Evolutionary conservation across 2,329 filamentous ascomycete species (phyloP).

Genomic region (Aspergillus sp.): DNA sequence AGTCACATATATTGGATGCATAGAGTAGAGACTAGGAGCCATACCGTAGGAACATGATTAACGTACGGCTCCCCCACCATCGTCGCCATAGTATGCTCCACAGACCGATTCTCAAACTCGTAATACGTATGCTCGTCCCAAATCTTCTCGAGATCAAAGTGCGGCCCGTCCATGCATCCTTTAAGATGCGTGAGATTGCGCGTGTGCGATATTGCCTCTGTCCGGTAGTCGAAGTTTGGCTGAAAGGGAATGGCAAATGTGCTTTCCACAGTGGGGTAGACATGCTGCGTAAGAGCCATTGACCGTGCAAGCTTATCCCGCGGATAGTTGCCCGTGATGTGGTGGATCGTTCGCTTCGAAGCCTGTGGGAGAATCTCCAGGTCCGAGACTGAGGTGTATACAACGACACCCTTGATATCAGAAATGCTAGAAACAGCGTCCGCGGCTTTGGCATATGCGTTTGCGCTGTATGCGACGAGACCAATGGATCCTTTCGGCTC

Average conservation of each 20-base stretch:
- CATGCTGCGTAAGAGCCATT: not conserved
- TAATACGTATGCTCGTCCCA: constrained; percentile 79
- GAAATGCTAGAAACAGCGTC: not conserved
- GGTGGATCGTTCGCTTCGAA: not conserved
- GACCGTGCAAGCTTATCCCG: not conserved
- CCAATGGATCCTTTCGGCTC: not conserved
- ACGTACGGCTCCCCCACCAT: constrained; percentile 82
- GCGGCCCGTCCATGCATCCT: constrained; percentile 63
- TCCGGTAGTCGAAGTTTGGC: constrained; percentile 55
- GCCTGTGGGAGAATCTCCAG: not conserved
- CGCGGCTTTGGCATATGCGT: not conserved
- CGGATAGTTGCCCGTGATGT: not conserved
- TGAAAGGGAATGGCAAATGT: constrained; percentile 51
- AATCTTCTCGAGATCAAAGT: constrained; percentile 74
- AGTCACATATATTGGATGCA: not conserved
- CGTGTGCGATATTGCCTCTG: constrained; percentile 68
- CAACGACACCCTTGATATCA: not conserved
- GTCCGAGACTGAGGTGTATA: not conserved
- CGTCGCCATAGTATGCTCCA: constrained; percentile 76
- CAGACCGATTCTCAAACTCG: constrained; percentile 71
- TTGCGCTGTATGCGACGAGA: not conserved
- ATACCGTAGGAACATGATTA: constrained; percentile 73
- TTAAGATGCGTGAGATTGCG: constrained; percentile 70
- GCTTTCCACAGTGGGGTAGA: not conserved
- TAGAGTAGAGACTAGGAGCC: constrained; percentile 22